Evolutionary conservation across 2,329 filamentous ascomycete genomes (phyloP), one percentile per base, ranked within the genome.

Genomic region (Aspergillus terreus): DNA sequence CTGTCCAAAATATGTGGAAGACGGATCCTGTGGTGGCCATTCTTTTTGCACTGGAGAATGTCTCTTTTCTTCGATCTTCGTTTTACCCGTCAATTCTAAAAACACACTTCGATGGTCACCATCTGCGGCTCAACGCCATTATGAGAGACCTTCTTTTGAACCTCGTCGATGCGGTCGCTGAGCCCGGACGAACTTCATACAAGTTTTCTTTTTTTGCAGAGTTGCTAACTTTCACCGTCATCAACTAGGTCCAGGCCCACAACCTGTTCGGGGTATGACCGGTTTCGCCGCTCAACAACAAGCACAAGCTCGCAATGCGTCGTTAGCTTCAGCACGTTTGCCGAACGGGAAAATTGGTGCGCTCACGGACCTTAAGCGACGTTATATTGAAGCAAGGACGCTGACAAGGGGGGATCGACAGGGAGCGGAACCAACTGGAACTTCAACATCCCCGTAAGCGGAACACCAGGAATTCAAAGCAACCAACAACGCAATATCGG

Each of bases 371-470:
- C 6, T 41, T 46, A 30, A 45, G 12, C 51, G 30, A 32, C 38
- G 35, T 33, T 12, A 30, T 25, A 35, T 50, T 21, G 23, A 15
- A 47, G 40, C 40, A 42, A 52, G 42, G 53, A 57, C 53, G 58
- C 66, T 70, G 60, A 69, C 46, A 23, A 41, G 32, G 47, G 33
- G 41, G 46, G 40, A 41, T 49, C 19, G 62, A 44, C 66, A 77
- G 81, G 80, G 47, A 77, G 73, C 60, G 77, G 76, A 61, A 75
- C 78, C 55, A 78, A 78, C 64, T 83, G 81, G 81, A 80, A 78
- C 45, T 82, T 82, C 63, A 78, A 78, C 45, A 68, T 78, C 49
- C 78, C 79, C 41, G 76, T 79, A 63, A 77, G 77, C 47, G 78
- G 76, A 56, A 74, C 78, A 49, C 76, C 78, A 54, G 76, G 76